These are phyloP conservation scores for Ilex asprella DNA, from an alignment of 257 asterid genomes.

Conservation along the genomic window DNA sequence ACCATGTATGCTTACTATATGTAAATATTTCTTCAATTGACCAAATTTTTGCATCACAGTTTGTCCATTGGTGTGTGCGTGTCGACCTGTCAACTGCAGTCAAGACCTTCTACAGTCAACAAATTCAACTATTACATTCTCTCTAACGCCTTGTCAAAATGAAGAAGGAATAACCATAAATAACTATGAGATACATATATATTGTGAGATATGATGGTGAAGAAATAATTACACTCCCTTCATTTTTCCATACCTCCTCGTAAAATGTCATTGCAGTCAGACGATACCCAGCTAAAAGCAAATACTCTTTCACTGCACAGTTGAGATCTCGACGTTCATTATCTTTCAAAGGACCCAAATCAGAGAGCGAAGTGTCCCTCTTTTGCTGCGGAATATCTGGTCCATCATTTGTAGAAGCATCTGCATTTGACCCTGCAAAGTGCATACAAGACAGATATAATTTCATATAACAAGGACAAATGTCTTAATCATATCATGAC, in stretches of 20 bases:
- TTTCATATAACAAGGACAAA: conserved; percentile 18
- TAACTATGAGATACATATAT: not conserved
- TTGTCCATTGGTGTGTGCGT: too few relatives aligned
- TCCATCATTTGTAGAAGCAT: conserved; percentile 33
- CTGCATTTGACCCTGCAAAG: conserved; percentile 43
- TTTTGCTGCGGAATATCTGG: conserved; percentile 35
- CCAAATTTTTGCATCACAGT: too few relatives aligned
- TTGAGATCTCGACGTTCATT: conserved; percentile 79
- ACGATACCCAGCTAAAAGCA: conserved; percentile 88
- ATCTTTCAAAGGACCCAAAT: conserved; percentile 89
- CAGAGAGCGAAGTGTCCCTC: conserved; percentile 46
- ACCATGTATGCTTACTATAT: too few relatives aligned
- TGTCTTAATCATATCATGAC: conserved; percentile 4
- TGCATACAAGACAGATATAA: conserved; percentile 16
- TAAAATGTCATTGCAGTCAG: conserved; percentile 97
- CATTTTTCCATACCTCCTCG: conserved; percentile 68
- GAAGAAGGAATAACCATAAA: not conserved
- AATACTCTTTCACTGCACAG: conserved; percentile 95
- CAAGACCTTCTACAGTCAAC: too few relatives aligned
- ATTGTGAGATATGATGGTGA: not conserved
- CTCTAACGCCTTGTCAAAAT: too few relatives aligned
- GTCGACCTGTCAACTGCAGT: too few relatives aligned
- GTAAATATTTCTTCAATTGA: too few relatives aligned
- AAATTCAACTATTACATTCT: too few relatives aligned
- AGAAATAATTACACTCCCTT: conserved; percentile 7